Conservation (phyloP, 139 green algal genomes). For the Deuterostichococcus epilithicus region DNA sequence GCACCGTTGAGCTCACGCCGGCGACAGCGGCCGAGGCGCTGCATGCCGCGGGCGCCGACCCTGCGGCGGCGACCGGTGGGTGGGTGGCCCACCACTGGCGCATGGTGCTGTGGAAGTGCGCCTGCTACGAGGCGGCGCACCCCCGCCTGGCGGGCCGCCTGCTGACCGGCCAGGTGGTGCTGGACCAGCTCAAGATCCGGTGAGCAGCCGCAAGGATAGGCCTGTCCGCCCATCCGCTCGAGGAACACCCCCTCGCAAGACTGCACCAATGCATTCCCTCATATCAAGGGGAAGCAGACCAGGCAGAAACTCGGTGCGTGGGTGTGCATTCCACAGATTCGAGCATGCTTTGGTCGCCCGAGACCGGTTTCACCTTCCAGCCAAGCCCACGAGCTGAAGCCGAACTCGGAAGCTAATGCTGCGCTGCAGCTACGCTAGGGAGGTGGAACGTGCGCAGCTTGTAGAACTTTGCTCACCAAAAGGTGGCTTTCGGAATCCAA, state of each 20-base stretch:
- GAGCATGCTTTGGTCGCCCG: background rate
- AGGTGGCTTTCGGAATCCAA: background rate
- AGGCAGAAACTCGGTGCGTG: too few relatives aligned
- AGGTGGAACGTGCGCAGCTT: too few relatives aligned
- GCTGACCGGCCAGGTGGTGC: conserved; percentile 28
- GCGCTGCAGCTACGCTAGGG: too few relatives aligned
- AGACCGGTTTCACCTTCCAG: too few relatives aligned
- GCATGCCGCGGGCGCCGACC: conserved; percentile 38
- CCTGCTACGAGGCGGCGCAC: conserved; percentile 33
- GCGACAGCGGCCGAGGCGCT: conserved; percentile 22
- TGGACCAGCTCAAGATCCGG: conserved; percentile 41
- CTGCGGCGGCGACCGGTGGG: conserved; percentile 18
- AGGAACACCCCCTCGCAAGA: too few relatives aligned
- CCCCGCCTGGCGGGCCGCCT: conserved; percentile 16
- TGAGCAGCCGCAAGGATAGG: background rate
- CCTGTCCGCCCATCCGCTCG: too few relatives aligned
- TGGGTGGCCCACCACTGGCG: conserved; percentile 65
- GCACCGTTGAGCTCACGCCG: background rate
- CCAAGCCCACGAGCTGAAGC: too few relatives aligned
- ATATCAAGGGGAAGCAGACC: too few relatives aligned
- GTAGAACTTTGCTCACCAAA: too few relatives aligned
- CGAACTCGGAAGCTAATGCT: background rate
- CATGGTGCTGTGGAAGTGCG: conserved; percentile 76
- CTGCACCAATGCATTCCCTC: background rate
- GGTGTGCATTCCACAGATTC: background rate